Base-by-base conservation (phyloP, 2,329 filamentous ascomycete genomes). In the Pseudogymnoascus pannorum region DNA sequence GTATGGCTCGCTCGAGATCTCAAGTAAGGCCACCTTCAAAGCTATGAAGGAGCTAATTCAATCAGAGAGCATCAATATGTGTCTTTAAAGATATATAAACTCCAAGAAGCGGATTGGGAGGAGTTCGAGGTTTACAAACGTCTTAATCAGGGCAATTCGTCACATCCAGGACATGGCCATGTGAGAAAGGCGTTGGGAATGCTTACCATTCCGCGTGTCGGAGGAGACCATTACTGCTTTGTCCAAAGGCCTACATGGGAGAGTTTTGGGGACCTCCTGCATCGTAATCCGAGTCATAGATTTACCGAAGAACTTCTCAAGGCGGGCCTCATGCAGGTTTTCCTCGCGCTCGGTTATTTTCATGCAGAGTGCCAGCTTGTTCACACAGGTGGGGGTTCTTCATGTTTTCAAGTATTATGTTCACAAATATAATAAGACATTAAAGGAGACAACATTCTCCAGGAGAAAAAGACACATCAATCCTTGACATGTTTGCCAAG, bases 371-470 rank as follows among this genome's bases (percentile, higher is more conserved):
- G 77, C 66, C 65, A 73, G 6, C 65, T 79, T 22, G 73, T 79
- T 26, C 77, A 80, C 64, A 75, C 76, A 58, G 77, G 77, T 79
- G 65, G 61, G 63, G 7, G 16, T 35, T 8, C 22, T 66, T 58
- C 12, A 22, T 58, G n/a, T 16, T 38, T 38, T 18, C 14, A n/a
- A 18, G n/a, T 38, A 38, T 18, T 18, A 16, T 62, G 24, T 12
- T 58, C 16, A 29, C 35, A 5, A 2, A 31, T 16, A 40, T 42
- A 59, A 48, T 44, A n/a, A 75, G 73, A 76, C 63, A 77, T 80
- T 31, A 79, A 79, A 64, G 73, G 74, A 1, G 75, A 78, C 60
- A 80, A 80, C 58, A 76, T 81, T 40, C 75, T 80, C 72, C 71
- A 72, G 16, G 67, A 70, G 5, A 72, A 31, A 54, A 57, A 0